Evolutionary conservation across 257 asterid genomes (phyloP).

Genomic region (Mitragyna speciosa): DNA sequence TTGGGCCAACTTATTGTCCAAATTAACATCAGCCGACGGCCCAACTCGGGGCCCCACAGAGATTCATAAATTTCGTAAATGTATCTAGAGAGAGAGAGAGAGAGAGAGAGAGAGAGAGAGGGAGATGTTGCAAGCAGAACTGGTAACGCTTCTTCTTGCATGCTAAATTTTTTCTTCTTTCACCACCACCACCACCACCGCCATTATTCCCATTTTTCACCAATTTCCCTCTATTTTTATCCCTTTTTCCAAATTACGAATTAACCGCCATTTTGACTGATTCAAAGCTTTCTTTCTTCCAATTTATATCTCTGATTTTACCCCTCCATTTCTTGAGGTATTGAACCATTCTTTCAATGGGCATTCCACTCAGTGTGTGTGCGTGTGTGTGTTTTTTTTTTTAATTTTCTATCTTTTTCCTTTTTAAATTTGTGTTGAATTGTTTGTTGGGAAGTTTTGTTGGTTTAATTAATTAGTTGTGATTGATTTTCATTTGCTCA

Average conservation of each 20-base stretch:
- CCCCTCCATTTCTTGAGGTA: slow-evolving; percentile 6
- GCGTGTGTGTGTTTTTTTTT: neutral
- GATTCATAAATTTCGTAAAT: neutral
- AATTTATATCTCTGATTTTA: neutral
- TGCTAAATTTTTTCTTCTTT: neutral
- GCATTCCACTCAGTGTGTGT: neutral
- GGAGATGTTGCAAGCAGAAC: neutral
- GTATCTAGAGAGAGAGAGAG: neutral
- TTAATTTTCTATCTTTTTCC: neutral
- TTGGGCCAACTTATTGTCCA: neutral
- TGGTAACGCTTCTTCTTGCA: slow-evolving; percentile 2
- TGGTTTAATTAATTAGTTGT: neutral
- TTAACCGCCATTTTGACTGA: slow-evolving; percentile 12
- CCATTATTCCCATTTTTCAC: neutral
- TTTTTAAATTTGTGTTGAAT: neutral
- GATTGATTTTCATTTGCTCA: neutral
- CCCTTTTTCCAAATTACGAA: neutral
- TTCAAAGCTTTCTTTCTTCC: slow-evolving; percentile 5
- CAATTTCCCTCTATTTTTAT: neutral
- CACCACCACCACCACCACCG: neutral
- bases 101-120: neutral
- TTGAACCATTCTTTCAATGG: neutral
- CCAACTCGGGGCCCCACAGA: neutral
- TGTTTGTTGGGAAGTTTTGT: neutral
- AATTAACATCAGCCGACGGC: slow-evolving; percentile 7